Evolutionary conservation across 805 yeast species (phyloP).

Genomic region (Barnettozyma wickerhamii): DNA sequence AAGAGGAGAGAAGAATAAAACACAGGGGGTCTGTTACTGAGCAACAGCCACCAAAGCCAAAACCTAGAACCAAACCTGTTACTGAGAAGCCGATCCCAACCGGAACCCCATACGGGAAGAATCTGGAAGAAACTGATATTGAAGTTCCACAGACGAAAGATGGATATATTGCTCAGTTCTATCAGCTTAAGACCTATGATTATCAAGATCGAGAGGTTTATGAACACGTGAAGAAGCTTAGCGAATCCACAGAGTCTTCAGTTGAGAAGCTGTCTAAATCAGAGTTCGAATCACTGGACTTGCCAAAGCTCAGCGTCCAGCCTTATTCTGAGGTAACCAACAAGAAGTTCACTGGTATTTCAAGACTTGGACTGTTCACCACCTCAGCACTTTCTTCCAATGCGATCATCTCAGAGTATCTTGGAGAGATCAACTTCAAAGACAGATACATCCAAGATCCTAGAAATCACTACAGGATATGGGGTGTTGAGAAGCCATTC

Average conservation of each 20-base stretch:
- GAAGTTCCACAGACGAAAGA: conserved; percentile 33
- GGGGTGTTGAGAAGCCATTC: conserved; percentile 65
- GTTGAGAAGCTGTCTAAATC: conserved; percentile 21
- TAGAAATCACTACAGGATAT: conserved; percentile 69
- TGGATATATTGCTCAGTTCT: conserved; percentile 29
- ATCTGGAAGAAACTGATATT: conserved; percentile 32
- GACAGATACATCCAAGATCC: conserved; percentile 59
- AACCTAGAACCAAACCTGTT: conserved; percentile 20
- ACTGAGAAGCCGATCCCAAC: no score
- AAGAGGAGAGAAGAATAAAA: conserved; percentile 4
- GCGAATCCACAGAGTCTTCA: conserved; percentile 5
- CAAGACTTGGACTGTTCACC: conserved; percentile 60
- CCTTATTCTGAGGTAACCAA: conserved; percentile 54
- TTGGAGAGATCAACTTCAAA: conserved; percentile 71
- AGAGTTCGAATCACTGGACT: conserved; percentile 23
- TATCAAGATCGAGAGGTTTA: conserved; percentile 40
- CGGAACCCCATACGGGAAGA: conserved; percentile 27
- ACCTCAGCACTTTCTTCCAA: conserved; percentile 36
- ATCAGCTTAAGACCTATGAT: conserved; percentile 32
- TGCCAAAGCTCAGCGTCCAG: conserved; percentile 43
- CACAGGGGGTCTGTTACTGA: background rate
- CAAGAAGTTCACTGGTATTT: conserved; percentile 56
- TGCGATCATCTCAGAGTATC: conserved; percentile 52
- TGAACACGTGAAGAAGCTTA: conserved; percentile 40
- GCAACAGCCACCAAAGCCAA: conserved; percentile 9